phyloP scores from a whole-genome alignment of 2,329 filamentous ascomycete species.

The Hypoxylon sp. region DNA sequence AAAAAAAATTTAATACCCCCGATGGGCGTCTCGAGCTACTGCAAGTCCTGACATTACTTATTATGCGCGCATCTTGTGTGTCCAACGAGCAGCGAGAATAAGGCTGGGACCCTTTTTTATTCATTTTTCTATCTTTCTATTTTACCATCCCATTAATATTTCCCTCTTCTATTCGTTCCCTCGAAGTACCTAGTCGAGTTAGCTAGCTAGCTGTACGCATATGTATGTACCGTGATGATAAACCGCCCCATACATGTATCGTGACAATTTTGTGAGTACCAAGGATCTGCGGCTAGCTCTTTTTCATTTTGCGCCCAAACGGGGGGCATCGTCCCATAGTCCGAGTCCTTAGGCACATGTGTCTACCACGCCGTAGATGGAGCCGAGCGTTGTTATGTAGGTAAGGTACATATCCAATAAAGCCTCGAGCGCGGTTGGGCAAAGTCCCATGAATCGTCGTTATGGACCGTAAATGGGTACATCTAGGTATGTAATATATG shows the following conservation, averaged over 20 bases:
- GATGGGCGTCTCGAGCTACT: slow-evolving; percentile 24
- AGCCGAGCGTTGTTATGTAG: too few relatives aligned
- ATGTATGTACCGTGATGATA: slow-evolving; percentile 22
- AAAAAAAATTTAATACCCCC: slow-evolving; percentile 1
- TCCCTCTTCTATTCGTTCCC: too few relatives aligned
- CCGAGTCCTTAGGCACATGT: too few relatives aligned
- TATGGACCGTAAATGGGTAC: too few relatives aligned
- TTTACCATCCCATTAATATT: slow-evolving; percentile 7
- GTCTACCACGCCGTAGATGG: too few relatives aligned
- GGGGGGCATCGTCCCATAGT: slow-evolving; percentile 20
- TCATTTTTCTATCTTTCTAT: background rate
- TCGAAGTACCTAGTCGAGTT: too few relatives aligned
- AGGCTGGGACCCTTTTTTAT: slow-evolving; percentile 13
- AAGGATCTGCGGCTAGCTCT: slow-evolving; percentile 30
- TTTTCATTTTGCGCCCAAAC: slow-evolving; percentile 32
- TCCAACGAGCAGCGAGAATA: slow-evolving; percentile 17
- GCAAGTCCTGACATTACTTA: slow-evolving; percentile 20
- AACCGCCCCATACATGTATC: slow-evolving; percentile 32
- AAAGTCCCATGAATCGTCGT: slow-evolving; percentile 9
- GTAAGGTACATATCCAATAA: slow-evolving; percentile 16
- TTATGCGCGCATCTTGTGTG: slow-evolving; percentile 9
- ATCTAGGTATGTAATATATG: too few relatives aligned
- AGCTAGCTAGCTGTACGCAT: too few relatives aligned
- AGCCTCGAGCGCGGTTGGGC: slow-evolving; percentile 24
- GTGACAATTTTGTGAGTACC: slow-evolving; percentile 24